phyloP scores from a whole-genome alignment of 2,329 filamentous ascomycete genomes.

The Monosporascus sp. region DNA sequence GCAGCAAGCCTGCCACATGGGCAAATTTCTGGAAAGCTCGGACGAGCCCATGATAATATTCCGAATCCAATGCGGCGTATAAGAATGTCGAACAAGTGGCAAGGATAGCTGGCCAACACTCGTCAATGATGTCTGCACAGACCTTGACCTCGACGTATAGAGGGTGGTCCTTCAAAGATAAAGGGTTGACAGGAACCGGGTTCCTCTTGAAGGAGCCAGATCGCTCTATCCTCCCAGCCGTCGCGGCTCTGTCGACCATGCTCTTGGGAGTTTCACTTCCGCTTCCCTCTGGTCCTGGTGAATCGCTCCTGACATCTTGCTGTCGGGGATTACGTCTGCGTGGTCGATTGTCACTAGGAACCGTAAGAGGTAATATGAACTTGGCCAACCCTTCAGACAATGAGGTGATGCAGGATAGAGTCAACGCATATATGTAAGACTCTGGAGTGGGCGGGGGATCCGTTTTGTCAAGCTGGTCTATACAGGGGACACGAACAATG shows the following conservation, averaged over 20 bases:
- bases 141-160: slow-evolving; percentile 65
- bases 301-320: slow-evolving; percentile 36
- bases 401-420: slow-evolving; percentile 81
- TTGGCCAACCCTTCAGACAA: slow-evolving; percentile 90
- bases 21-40: slow-evolving; percentile 92
- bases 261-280: slow-evolving; percentile 23
- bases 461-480: slow-evolving; percentile 90
- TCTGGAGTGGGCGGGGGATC: slow-evolving; percentile 80
- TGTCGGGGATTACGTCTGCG: slow-evolving; percentile 43
- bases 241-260: slow-evolving; percentile 21
- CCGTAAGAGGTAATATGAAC: slow-evolving; percentile 85
- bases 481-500: slow-evolving; percentile 75
- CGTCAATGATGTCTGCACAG: slow-evolving; percentile 77
- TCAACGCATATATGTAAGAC: slow-evolving; percentile 88
- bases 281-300: slow-evolving; percentile 35
- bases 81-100: slow-evolving; percentile 94
- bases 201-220: slow-evolving; percentile 67
- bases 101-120: slow-evolving; percentile 93
- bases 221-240: slow-evolving; percentile 41
- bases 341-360: slow-evolving; percentile 61
- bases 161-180: slow-evolving; percentile 68
- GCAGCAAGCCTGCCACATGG: slow-evolving; percentile 84
- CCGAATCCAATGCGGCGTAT: slow-evolving; percentile 83
- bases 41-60: slow-evolving; percentile 89
- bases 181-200: slow-evolving; percentile 76